A percentile compares a stretch with the other conserved stretches of the same genome.
These are phyloP conservation scores for Endocladia muricata DNA, from an alignment of 31 red algal species.

Conservation along the genomic window DNA sequence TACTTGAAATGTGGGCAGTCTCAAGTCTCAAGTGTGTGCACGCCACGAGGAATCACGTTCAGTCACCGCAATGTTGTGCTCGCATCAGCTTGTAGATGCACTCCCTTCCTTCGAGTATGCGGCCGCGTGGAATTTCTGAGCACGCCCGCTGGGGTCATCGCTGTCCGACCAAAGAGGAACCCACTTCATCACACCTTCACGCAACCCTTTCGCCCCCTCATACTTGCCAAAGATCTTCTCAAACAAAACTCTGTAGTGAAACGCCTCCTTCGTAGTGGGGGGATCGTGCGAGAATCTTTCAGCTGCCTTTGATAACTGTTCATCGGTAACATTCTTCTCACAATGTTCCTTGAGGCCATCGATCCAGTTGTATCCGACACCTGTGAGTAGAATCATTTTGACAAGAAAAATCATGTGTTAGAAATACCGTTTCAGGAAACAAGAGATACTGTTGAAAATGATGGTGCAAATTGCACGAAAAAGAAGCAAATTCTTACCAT, in stretches of 20 bases:
- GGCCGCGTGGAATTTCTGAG: slow-evolving; percentile 77
- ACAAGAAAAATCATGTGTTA: neutral
- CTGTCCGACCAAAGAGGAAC: slow-evolving; percentile 79
- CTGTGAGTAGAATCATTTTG: neutral
- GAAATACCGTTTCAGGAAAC: neutral
- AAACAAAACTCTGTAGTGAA: slow-evolving; percentile 85
- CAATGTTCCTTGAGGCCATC: slow-evolving; percentile 88
- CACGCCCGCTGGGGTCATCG: slow-evolving; percentile 90
- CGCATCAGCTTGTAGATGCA: no score
- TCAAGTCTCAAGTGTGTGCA: no score
- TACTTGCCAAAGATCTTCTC: slow-evolving; percentile 81
- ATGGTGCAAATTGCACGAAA: neutral
- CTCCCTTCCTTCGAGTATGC: slow-evolving; percentile 69
- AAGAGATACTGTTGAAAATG: neutral
- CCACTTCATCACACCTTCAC: slow-evolving; percentile 80
- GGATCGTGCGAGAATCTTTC: slow-evolving; percentile 84
- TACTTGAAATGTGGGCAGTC: no score
- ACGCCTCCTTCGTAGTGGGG: slow-evolving; percentile 89
- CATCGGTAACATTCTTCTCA: slow-evolving; percentile 74
- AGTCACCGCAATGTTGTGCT: no score
- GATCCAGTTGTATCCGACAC: slow-evolving; percentile 97
- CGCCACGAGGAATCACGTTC: no score
- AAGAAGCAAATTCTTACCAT: slow-evolving; percentile 47
- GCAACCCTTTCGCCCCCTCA: slow-evolving; percentile 62
- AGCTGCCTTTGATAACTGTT: slow-evolving; percentile 50